Base-by-base conservation (phyloP, 106 monocot species). In the Dactylorhiza incarnata region DNA sequence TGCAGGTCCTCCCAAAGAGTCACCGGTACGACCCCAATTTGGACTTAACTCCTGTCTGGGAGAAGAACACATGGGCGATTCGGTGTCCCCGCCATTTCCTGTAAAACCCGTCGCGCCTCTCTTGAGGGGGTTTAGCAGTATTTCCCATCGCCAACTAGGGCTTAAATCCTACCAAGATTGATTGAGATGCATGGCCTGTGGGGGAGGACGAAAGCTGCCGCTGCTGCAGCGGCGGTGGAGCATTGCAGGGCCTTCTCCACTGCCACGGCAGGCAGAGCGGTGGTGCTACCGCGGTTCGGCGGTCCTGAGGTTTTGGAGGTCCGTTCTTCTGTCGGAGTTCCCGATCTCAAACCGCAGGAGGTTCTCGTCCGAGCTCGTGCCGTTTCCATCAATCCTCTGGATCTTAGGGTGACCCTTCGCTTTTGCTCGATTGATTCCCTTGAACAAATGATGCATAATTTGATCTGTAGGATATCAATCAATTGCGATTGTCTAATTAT, bases 291-390 rank as follows among this genome's bases (percentile, higher is more conserved):
- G 65, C 91, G 94, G 20, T 94, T 91, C 81, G 97, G 97, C 7
- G 91, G 94, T 5, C 94, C 97, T 0, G 91, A 94, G 71, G 93
- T 84, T 17, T 87, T 97, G 52, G 89, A 97, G 82, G 23, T 97
- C 9, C 87, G 84, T 17, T 51, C 71, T 13, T 75, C 48, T 11
- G 87, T 97, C 67, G 19, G 29, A 23, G 86, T 97, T 53, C 94
- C 97, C 72, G 97, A 97, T 89, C 91, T 97, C 78, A 87, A 83
- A 75, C 89, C 94, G 5, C 68, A 79, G 56, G 94, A 97, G 24
- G 94, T 97, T 25, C 97, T 97, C 71, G 97, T 97, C 58, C 87
- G 94, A 70, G 82, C 97, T 22, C 91, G 94, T 6, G 97, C 97
- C 48, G 91, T 91, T 48, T 94, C 97, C 62, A 73, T 97, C 78